These are phyloP conservation scores for Chondrus crispus DNA, from an alignment of 23 red algal genomes.

Conservation along the genomic window DNA sequence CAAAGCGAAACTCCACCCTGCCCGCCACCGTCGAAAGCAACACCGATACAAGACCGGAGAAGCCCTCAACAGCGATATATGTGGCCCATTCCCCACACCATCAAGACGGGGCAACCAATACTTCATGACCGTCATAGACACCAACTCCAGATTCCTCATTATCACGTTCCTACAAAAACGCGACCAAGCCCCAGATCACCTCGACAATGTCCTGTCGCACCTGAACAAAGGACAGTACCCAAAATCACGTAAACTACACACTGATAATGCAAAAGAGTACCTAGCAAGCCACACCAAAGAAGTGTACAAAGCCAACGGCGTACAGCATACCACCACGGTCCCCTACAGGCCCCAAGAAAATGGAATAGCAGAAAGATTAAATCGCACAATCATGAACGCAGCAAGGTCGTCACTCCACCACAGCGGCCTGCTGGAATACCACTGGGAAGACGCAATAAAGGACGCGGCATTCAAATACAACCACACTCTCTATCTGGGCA, in stretches of 20 bases:
- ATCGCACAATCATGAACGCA: not conserved
- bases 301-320: not conserved
- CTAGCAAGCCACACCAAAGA: not conserved
- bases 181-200: not conserved
- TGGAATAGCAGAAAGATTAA: not conserved
- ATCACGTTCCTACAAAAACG: not conserved
- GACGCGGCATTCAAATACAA: not conserved
- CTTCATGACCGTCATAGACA: constrained; percentile 17
- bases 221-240: not conserved
- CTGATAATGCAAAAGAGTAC: constrained; percentile 6
- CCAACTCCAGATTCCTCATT: not conserved
- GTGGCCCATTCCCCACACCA: not conserved
- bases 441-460: not conserved
- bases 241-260: too few relatives aligned
- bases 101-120: not conserved
- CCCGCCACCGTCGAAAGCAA: too few relatives aligned
- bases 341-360: constrained; percentile 9
- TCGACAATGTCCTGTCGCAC: not conserved
- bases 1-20: too few relatives aligned
- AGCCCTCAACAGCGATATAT: not conserved
- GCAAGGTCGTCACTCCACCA: not conserved
- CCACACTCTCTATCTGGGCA: too few relatives aligned
- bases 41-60: too few relatives aligned
- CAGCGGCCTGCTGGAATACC: not conserved
- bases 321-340: not conserved